Evolutionary conservation across 78 protist species (phyloP).

Genomic region (Planoprotostelium fungivorum): DNA sequence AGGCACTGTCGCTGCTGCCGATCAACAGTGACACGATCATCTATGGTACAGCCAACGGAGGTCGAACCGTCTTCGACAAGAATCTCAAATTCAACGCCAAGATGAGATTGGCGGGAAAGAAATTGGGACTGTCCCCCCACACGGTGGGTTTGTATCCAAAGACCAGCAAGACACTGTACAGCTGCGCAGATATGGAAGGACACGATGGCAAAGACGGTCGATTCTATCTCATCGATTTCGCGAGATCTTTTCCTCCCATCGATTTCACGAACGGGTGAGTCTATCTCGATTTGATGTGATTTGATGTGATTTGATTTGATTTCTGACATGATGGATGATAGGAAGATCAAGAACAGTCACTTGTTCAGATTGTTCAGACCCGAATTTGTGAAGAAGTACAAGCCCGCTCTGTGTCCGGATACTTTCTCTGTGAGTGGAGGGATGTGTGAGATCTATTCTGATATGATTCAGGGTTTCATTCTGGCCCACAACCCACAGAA

Average conservation of each 20-base stretch:
- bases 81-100: conserved; percentile 27
- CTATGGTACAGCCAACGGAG: conserved; percentile 62
- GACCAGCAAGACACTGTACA: conserved; percentile 7
- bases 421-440: conserved; percentile 22
- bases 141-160: conserved; percentile 21
- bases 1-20: conserved; percentile 62
- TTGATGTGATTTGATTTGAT: background rate
- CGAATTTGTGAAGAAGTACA: conserved; percentile 52
- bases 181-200: conserved; percentile 55
- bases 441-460: background rate
- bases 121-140: conserved; percentile 37
- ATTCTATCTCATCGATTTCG: conserved; percentile 63
- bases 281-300: background rate
- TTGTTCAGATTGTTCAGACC: conserved; percentile 37
- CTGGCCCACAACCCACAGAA: background rate
- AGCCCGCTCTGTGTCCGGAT: conserved; percentile 40
- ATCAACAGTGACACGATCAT: conserved; percentile 36
- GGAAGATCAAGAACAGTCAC: background rate
- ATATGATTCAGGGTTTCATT: background rate
- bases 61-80: conserved; percentile 33
- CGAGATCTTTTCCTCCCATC: conserved; percentile 53
- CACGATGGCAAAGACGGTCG: conserved; percentile 54
- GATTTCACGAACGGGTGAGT: background rate
- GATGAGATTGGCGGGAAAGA: conserved; percentile 41
- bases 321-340: background rate